These are phyloP conservation scores for Bertia moriformis DNA, from an alignment of 2,329 filamentous ascomycete species.

Conservation along the genomic window DNA sequence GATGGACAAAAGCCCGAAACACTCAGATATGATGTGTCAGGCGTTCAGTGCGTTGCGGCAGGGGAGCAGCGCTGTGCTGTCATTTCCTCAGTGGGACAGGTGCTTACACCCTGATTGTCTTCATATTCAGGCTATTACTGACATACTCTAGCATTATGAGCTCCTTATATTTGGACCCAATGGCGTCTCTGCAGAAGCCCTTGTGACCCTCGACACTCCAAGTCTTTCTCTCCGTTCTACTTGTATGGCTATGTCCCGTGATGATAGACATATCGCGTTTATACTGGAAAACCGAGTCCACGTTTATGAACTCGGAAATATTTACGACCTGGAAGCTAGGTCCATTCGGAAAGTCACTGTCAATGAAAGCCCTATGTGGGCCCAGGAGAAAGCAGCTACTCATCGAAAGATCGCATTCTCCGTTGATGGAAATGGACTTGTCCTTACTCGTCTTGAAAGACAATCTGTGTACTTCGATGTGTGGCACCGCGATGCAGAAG, in stretches of 20 bases:
- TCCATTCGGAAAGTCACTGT: not conserved
- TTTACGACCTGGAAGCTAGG: not conserved
- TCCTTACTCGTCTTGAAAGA: conserved; percentile 15
- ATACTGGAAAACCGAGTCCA: not conserved
- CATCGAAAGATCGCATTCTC: conserved; percentile 16
- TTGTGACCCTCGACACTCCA: not conserved
- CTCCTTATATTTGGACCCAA: conserved; percentile 13
- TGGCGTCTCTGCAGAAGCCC: conserved; percentile 7
- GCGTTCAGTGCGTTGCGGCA: conserved; percentile 14
- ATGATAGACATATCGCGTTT: not conserved
- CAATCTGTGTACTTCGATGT: not conserved
- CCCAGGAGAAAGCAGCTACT: conserved; percentile 12
- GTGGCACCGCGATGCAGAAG: not conserved
- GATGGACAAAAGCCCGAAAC: conserved; percentile 11
- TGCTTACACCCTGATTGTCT: conserved; percentile 3
- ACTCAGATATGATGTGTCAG: conserved; percentile 14
- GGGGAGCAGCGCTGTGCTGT: conserved; percentile 16
- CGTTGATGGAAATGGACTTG: conserved; percentile 13
- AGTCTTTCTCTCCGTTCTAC: not conserved
- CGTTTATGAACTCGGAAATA: not conserved
- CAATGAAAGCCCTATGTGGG: not conserved
- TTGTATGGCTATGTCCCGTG: not conserved
- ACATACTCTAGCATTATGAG: conserved; percentile 8
- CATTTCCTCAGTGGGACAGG: conserved; percentile 11
- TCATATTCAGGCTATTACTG: not conserved